phyloP scores from a whole-genome alignment of 164 flowering plant genomes.

The Umbellularia californica region DNA sequence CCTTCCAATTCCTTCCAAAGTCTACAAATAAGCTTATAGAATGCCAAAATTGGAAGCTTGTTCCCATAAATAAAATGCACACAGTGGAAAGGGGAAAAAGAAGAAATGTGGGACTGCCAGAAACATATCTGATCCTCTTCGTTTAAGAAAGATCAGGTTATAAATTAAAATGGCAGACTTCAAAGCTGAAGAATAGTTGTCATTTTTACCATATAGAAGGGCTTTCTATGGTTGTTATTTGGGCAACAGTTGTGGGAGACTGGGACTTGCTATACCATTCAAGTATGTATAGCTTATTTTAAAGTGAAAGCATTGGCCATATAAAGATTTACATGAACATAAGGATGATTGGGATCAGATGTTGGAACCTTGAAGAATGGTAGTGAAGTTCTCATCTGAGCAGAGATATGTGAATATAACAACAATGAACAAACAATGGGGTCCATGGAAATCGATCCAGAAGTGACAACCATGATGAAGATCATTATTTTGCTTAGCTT shows the following conservation, averaged over 20 bases:
- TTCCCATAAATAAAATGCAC: constrained; percentile 17
- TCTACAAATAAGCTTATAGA: neutral
- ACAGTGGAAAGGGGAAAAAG: constrained; percentile 4
- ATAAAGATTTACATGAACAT: constrained; percentile 31
- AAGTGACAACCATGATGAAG: constrained; percentile 10
- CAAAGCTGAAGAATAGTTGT: constrained; percentile 15
- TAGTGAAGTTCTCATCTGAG: constrained; percentile 6
- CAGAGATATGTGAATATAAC: constrained; percentile 5
- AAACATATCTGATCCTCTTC: constrained; percentile 11
- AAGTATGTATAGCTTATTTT: constrained; percentile 47
- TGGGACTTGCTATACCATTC: constrained; percentile 22
- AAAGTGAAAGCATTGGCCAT: constrained; percentile 20
- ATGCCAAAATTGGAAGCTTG: constrained; percentile 28
- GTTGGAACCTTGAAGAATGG: constrained; percentile 25
- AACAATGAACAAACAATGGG: neutral
- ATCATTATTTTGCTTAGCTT: constrained; percentile 22
- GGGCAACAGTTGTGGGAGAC: constrained; percentile 17
- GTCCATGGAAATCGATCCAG: constrained; percentile 17
- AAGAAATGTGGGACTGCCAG: constrained; percentile 12
- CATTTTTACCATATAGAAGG: constrained; percentile 9
- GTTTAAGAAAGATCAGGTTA: constrained; percentile 21
- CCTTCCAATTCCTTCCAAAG: neutral
- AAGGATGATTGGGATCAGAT: constrained; percentile 19
- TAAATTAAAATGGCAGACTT: constrained; percentile 24
- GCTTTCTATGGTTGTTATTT: constrained; percentile 21